Base-by-base conservation (phyloP, 2,329 filamentous ascomycete species). In the Neoascochyta sp. region DNA sequence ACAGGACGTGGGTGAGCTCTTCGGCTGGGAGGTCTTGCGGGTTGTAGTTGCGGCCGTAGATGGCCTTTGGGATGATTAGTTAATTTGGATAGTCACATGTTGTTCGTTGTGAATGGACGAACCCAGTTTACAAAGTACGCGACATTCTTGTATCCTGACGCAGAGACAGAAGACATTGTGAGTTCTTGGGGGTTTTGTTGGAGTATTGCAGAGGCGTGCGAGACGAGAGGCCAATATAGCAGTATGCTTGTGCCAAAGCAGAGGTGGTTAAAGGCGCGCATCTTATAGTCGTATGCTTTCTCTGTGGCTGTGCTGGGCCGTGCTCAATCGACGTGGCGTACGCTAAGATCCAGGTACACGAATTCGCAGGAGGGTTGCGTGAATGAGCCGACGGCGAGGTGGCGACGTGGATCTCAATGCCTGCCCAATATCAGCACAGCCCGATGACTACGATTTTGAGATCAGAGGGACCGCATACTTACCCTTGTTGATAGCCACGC, bases 111-210 rank as follows among this genome's bases (percentile, higher is more conserved):
- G 13, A 27, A 34, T 25, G 14, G 21, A 43, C 43, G 11, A 32
- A 61, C 60, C 60, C 60, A 63, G 34, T 63, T 63, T 24, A 61
- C 57, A 42, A 60, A 63, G 38, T 63, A 63, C 1, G 57, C 57
- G 16, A 62, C 59, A 20, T 60, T 58, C 33, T 43, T 61, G 43
- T 50, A 60, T 13, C 57, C 57, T n/a, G 51, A 40, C 33, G 43
- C 39, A n/a, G 51, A 40, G 33, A 42, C 39, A n/a, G 40, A 33
- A 24, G 34, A 33, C 29, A 52, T 45, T 12, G 14, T 45, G 24
- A 33, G 14, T 12, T 22, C 18, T 35, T 22, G 9, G 22, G 27
- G 16, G 32, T 31, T 25, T 41, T n/a, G n/a, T 8, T 22, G 45
- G 24, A 54, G 52, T 18, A 61, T 38, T 9, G 45, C 49, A 27